Conservation (phyloP, 2,329 filamentous ascomycete genomes). For the Fusarium clavum region DNA sequence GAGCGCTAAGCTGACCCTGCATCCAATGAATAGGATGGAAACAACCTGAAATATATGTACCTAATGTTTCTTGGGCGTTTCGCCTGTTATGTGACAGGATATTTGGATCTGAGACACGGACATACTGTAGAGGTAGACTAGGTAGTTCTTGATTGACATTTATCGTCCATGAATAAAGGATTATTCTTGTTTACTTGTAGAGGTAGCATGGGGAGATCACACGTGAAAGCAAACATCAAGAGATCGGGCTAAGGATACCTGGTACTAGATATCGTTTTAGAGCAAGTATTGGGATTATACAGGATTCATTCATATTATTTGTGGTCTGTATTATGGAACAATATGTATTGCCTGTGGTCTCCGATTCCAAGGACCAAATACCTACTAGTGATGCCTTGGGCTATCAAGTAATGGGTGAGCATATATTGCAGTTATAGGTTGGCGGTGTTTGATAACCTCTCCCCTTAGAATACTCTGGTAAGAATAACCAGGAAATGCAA, state of each 20-base stretch:
- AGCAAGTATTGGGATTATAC: not conserved
- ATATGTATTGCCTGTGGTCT: not conserved
- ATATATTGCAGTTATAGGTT: not conserved
- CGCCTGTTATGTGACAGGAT: not conserved
- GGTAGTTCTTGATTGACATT: not conserved
- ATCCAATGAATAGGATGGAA: slow-evolving; percentile 18
- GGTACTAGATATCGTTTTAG: not conserved
- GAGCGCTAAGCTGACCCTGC: slow-evolving; percentile 28
- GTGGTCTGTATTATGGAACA: not conserved
- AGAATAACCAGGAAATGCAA: not conserved
- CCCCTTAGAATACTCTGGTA: not conserved
- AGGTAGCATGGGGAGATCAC: not conserved
- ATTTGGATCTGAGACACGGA: not conserved
- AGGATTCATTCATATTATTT: not conserved
- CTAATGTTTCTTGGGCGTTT: slow-evolving; percentile 14
- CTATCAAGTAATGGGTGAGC: not conserved
- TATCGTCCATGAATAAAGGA: not conserved
- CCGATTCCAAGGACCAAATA: not conserved
- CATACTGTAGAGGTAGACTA: not conserved
- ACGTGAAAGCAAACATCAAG: not conserved
- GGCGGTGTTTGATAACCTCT: not conserved
- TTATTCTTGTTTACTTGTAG: not conserved
- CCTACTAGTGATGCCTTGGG: not conserved
- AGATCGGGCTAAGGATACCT: not conserved
- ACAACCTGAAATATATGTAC: not conserved